Evolutionary conservation across 108 stramenopile genomes (phyloP), one percentile per base, ranked within the genome.

Genomic region (Seminavis robusta): DNA sequence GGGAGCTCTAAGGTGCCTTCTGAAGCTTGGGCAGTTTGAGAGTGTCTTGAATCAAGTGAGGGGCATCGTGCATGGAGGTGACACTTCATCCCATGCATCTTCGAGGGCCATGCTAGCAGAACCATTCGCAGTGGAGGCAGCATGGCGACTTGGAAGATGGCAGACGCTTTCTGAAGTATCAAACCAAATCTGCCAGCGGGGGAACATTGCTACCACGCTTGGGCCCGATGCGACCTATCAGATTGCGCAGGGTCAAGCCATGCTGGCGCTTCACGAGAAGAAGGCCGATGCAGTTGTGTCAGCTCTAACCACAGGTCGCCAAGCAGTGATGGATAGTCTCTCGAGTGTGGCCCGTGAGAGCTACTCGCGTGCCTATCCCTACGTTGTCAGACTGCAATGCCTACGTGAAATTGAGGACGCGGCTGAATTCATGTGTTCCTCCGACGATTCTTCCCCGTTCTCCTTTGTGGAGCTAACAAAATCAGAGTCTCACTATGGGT

Each of bases 71-170:
- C 16, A 47, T 40, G 32, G 52, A 38, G 32, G n/a, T n/a, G n/a
- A n/a, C n/a, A n/a, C n/a, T n/a, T n/a, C n/a, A n/a, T 23, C 9
- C 15, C 10, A 43, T 30, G 40, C 1, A 16, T 1, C 10, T 37
- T 1, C 27, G 58, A 33, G 1, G 13, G 28, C 44, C 15, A 28
- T 26, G 40, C 17, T 29, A 15, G 7, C 50, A 17, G 48, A 58
- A 50, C 62, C 86, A 46, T 61, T 52, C 11, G 88, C 90, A 42
- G 74, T 79, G 11, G 84, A 95, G 52, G 94, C 94, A 6, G 81
- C 94, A 20, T 90, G 89, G 89, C 76, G 83, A 33, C 77, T 95
- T 29, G 90, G 90, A 16, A 72, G 69, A 33, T 95, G 94, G 94
- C 61, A 77, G 17, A 59, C 63, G 19, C 69, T 93, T 21, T 74